Percentiles rank a stretch among this genome's conserved stretches.
These are phyloP conservation scores for Chaetomiaceae sp. DNA, from an alignment of 2,329 filamentous ascomycete species.

Conservation along the genomic window DNA sequence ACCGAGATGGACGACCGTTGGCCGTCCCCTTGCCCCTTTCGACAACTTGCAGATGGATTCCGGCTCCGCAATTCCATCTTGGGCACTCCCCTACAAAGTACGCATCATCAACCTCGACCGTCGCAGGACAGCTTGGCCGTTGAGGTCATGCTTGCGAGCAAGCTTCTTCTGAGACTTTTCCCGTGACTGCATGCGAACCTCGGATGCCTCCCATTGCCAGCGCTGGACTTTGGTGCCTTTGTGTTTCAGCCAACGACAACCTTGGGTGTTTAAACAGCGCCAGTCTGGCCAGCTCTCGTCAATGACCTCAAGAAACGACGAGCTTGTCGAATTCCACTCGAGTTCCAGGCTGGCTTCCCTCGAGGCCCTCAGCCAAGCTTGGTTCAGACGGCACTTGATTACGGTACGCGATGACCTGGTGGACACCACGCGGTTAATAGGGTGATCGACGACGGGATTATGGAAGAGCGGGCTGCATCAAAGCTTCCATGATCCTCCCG, in stretches of 20 bases:
- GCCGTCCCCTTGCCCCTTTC: conserved; percentile 12
- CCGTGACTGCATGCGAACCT: background rate
- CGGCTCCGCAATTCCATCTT: conserved; percentile 15
- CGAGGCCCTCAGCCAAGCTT: conserved; percentile 16
- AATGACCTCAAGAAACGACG: background rate
- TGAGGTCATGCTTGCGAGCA: conserved; percentile 1
- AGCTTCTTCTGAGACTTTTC: too few species aligned
- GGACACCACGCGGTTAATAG: conserved; percentile 22
- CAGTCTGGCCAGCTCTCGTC: background rate
- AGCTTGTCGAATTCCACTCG: conserved; percentile 14
- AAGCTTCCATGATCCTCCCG: conserved; percentile 15
- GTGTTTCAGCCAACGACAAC: conserved; percentile 19
- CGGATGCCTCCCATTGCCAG: background rate
- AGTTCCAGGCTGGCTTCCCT: too few species aligned
- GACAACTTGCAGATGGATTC: conserved; percentile 10
- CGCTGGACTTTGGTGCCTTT: conserved; percentile 3
- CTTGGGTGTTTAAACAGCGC: too few species aligned
- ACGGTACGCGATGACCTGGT: conserved; percentile 5
- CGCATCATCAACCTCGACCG: background rate
- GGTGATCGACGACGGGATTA: conserved; percentile 25
- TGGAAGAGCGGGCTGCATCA: conserved; percentile 4
- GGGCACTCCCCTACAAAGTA: too few species aligned
- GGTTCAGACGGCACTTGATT: conserved; percentile 11
- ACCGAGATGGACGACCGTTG: conserved; percentile 19
- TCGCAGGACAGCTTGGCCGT: background rate